phyloP scores from a whole-genome alignment of 2,329 filamentous ascomycete species.

The Fusarium pseudonygamai region DNA sequence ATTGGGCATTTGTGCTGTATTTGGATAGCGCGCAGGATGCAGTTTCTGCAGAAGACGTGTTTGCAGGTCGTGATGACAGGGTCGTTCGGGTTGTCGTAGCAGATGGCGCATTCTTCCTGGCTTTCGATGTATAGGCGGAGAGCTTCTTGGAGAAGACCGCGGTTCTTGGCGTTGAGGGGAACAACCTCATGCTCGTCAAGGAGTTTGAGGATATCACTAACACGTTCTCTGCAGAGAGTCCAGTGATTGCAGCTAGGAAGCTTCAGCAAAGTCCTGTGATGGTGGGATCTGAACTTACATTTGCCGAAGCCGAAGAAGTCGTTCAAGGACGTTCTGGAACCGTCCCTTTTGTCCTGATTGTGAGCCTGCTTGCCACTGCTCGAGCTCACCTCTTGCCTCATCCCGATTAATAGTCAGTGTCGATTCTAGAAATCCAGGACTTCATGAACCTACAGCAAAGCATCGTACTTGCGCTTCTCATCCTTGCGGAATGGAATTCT shows the following conservation, averaged over 20 bases:
- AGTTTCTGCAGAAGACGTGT: constrained; percentile 79
- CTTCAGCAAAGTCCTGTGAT: constrained; percentile 1
- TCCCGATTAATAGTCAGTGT: constrained; percentile 52
- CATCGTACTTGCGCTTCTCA: constrained; percentile 81
- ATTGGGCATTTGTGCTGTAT: constrained; percentile 84
- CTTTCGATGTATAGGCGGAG: constrained; percentile 80
- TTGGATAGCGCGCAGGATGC: constrained; percentile 79
- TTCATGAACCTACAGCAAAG: constrained; percentile 65
- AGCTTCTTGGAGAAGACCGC: constrained; percentile 75
- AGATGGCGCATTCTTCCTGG: constrained; percentile 85
- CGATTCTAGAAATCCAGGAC: background rate
- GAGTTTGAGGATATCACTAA: constrained; percentile 76
- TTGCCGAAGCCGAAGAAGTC: constrained; percentile 84
- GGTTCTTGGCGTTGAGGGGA: constrained; percentile 76
- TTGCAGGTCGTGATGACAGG: constrained; percentile 88
- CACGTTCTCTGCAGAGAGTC: constrained; percentile 79
- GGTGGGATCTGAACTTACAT: constrained; percentile 53
- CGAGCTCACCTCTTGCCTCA: constrained; percentile 78
- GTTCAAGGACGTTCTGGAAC: constrained; percentile 81
- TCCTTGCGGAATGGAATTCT: constrained; percentile 76
- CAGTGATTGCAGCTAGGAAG: constrained; percentile 78
- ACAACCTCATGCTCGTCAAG: constrained; percentile 75
- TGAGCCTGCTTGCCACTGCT: constrained; percentile 63
- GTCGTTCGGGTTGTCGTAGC: constrained; percentile 74
- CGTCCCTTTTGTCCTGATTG: constrained; percentile 58